Percentiles rank a stretch among this genome's conserved stretches.
Evolutionary conservation across 2,329 filamentous ascomycete species (phyloP).

Genomic region (Helicocarpus griseus): DNA sequence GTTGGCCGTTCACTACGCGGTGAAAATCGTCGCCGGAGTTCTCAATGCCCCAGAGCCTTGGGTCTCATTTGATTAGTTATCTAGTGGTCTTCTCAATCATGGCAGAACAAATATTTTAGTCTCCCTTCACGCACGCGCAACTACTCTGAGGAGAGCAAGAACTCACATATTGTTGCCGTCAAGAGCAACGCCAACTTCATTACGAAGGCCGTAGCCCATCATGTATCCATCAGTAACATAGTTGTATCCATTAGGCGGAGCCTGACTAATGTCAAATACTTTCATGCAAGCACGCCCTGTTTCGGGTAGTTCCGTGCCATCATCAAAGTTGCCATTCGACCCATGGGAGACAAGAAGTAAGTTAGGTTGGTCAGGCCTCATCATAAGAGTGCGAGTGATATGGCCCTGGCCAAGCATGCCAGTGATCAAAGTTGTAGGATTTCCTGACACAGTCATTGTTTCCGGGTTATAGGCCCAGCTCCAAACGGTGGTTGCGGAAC

Average conservation of each 20-base stretch:
- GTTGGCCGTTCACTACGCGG: conserved; percentile 22
- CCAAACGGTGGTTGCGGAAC: conserved; percentile 49
- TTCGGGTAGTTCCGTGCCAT: conserved; percentile 38
- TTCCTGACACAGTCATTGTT: conserved; percentile 37
- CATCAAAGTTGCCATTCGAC: conserved; percentile 54
- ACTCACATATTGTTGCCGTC: conserved; percentile 33
- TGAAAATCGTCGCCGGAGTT: conserved; percentile 51
- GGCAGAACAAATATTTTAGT: too few species aligned
- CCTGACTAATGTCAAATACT: conserved; percentile 45
- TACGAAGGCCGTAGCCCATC: conserved; percentile 60
- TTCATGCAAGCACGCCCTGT: conserved; percentile 60
- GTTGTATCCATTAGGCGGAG: conserved; percentile 29
- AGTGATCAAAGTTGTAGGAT: conserved; percentile 45
- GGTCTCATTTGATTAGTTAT: conserved; percentile 15
- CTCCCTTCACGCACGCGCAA: too few species aligned
- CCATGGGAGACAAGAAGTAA: conserved; percentile 58
- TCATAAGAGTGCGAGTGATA: conserved; percentile 56
- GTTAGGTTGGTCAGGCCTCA: conserved; percentile 46
- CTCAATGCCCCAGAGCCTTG: conserved; percentile 51
- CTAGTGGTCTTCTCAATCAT: too few species aligned
- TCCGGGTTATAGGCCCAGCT: conserved; percentile 56
- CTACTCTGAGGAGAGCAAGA: too few species aligned
- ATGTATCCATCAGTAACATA: conserved; percentile 43
- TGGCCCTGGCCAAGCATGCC: conserved; percentile 56
- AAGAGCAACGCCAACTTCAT: conserved; percentile 59